Evolutionary conservation across 441 rosid species (phyloP).

Genomic region (Caryocar brasiliense): DNA sequence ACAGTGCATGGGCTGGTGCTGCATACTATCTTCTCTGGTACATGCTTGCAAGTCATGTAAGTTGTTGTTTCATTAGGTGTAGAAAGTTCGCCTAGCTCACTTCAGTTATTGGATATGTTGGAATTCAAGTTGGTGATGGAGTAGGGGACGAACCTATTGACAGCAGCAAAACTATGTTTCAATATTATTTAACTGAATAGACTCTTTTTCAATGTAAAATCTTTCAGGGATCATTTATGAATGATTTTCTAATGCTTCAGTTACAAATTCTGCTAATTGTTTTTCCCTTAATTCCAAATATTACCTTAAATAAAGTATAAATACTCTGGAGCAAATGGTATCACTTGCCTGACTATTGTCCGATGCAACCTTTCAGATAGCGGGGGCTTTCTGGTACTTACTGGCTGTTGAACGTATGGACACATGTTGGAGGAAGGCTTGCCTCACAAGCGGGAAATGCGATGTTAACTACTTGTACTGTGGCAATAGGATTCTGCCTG

Average conservation of each 20-base stretch:
- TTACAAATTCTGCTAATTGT: no score
- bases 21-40: constrained; percentile 93
- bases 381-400: constrained; percentile 81
- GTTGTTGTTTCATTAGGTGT: constrained; percentile 7
- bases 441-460: constrained; percentile 34
- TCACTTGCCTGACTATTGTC: not conserved
- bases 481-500: constrained; percentile 36
- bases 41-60: constrained; percentile 86
- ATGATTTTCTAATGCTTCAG: no score
- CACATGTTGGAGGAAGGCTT: constrained; percentile 61
- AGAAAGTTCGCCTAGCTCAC: not conserved
- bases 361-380: constrained; percentile 35
- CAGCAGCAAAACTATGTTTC: no score
- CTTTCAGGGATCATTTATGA: no score
- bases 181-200: no score
- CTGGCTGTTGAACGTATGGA: constrained; percentile 72
- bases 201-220: no score
- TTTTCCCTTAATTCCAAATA: no score
- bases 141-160: no score
- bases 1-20: constrained; percentile 82
- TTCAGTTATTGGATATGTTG: not conserved
- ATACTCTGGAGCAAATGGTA: not conserved
- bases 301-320: not conserved
- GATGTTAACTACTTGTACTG: constrained; percentile 50
- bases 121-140: no score